phyloP scores from a whole-genome alignment of 2,329 filamentous ascomycete species.

The Xylaria sp. region DNA sequence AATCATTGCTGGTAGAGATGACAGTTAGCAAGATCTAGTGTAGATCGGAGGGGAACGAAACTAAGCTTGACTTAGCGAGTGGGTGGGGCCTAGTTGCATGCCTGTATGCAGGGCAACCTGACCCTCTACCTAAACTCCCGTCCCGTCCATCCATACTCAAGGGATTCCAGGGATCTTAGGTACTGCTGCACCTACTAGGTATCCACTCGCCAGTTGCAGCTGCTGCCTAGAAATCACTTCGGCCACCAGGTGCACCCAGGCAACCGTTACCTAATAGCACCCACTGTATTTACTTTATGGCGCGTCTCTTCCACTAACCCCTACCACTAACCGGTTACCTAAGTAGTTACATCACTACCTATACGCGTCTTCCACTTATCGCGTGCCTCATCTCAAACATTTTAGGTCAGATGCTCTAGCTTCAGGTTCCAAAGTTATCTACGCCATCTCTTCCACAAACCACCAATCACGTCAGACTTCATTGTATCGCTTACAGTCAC shows the following conservation, averaged over 20 bases:
- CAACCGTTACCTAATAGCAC: slow-evolving; percentile 14
- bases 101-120: neutral
- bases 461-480: neutral
- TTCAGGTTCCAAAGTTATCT: neutral
- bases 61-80: no score
- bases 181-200: neutral
- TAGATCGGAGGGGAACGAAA: neutral
- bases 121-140: neutral
- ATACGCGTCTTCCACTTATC: slow-evolving; percentile 24
- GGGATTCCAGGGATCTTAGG: neutral
- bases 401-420: neutral
- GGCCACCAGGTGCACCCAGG: neutral
- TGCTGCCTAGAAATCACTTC: slow-evolving; percentile 4
- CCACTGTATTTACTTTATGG: slow-evolving; percentile 6
- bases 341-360: slow-evolving; percentile 23
- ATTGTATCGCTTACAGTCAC: neutral
- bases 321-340: neutral
- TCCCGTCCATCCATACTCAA: no score
- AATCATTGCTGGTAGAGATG: no score
- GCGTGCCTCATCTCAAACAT: neutral
- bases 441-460: neutral
- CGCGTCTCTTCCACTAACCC: slow-evolving; percentile 23
- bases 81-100: neutral
- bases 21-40: neutral
- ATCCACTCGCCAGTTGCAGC: neutral